These are phyloP conservation scores for Psilocybe azurescens DNA, from an alignment of 768 basidiomycete species.

Conservation along the genomic window DNA sequence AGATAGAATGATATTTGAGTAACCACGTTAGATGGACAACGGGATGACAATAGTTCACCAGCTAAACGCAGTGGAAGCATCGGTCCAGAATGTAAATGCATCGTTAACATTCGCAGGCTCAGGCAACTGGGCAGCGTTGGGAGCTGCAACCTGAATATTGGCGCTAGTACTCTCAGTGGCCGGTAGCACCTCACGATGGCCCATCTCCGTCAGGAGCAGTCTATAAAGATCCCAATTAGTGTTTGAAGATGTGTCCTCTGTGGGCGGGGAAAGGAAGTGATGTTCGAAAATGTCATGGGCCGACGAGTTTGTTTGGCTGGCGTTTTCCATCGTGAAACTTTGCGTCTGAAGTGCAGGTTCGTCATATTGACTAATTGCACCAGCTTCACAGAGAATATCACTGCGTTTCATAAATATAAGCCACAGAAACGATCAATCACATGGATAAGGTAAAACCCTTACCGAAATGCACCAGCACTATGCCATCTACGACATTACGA, in stretches of 20 bases:
- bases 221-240: not conserved
- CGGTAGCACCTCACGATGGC: not conserved
- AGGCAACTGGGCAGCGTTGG: not conserved
- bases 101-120: not conserved
- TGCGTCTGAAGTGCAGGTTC: not conserved
- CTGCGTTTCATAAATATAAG: not conserved
- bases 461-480: conserved; percentile 2
- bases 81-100: not conserved
- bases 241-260: not conserved
- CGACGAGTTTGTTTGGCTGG: not conserved
- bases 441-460: not conserved
- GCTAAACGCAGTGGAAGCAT: not conserved
- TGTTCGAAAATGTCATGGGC: not conserved
- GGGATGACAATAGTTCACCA: not conserved
- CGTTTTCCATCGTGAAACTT: not conserved
- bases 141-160: not conserved
- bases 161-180: not conserved
- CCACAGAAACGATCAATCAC: not conserved
- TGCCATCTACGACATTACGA: not conserved
- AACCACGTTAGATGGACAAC: too few relatives aligned
- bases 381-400: not conserved
- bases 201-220: not conserved
- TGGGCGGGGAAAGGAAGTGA: not conserved
- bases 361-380: not conserved
- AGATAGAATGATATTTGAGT: not conserved